Percentiles rank a stretch among this genome's conserved stretches.
Evolutionary conservation across 1,284 basidiomycete species (phyloP).

Genomic region (Boletellus sp.): DNA sequence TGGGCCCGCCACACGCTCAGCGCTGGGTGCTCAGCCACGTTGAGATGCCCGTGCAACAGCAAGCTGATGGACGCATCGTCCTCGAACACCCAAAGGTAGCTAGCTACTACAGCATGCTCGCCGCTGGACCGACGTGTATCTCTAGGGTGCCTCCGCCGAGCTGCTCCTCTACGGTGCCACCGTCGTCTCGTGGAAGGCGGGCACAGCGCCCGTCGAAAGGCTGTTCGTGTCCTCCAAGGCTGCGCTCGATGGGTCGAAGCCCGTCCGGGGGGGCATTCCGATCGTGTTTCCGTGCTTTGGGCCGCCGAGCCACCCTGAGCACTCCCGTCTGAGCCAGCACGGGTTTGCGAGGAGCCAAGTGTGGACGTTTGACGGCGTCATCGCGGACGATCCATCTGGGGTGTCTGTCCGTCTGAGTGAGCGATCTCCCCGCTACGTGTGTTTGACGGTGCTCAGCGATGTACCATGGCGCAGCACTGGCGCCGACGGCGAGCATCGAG

Average conservation of each 20-base stretch:
- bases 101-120: background rate
- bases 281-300: slow-evolving; percentile 87
- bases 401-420: slow-evolving; percentile 74
- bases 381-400: slow-evolving; percentile 67
- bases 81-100: slow-evolving; percentile 54
- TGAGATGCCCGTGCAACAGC: slow-evolving; percentile 50
- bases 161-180: slow-evolving; percentile 81
- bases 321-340: slow-evolving; percentile 74
- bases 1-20: slow-evolving; percentile 16
- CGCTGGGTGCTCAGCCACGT: slow-evolving; percentile 21
- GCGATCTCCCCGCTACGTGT: slow-evolving; percentile 24
- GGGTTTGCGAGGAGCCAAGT: slow-evolving; percentile 76
- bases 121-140: too few species aligned
- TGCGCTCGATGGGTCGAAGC: slow-evolving; percentile 66
- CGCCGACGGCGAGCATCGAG: slow-evolving; percentile 56
- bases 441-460: slow-evolving; percentile 5
- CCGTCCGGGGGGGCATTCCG: slow-evolving; percentile 82
- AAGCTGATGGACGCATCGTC: slow-evolving; percentile 37
- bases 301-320: slow-evolving; percentile 67
- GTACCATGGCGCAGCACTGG: slow-evolving; percentile 45
- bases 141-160: slow-evolving; percentile 67
- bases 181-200: slow-evolving; percentile 72
- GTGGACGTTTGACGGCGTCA: slow-evolving; percentile 66
- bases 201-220: slow-evolving; percentile 50
- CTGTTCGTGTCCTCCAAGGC: slow-evolving; percentile 79